phyloP scores from a whole-genome alignment of 345 rosid species.

The Viola odorata region DNA sequence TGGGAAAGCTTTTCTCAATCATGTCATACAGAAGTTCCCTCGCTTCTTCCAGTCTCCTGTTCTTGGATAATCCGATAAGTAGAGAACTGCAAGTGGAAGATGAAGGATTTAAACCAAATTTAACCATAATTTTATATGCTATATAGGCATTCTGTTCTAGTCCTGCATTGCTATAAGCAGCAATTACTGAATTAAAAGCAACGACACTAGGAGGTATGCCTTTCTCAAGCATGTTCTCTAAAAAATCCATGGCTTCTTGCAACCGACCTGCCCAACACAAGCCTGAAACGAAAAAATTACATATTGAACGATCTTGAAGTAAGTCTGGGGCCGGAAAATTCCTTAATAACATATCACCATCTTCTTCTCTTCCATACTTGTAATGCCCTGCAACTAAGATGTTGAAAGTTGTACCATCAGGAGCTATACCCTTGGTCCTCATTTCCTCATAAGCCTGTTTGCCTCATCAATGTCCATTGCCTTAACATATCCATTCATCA shows the following conservation, averaged over 20 bases:
- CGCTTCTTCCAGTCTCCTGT: constrained; percentile 48
- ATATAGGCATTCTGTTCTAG: constrained; percentile 44
- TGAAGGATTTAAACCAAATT: constrained; percentile 46
- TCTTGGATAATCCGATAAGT: constrained; percentile 56
- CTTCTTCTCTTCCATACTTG: constrained; percentile 51
- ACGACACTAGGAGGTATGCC: constrained; percentile 48
- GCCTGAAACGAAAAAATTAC: constrained; percentile 51
- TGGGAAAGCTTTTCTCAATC: constrained; percentile 43
- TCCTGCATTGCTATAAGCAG: constrained; percentile 52
- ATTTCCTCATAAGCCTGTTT: constrained; percentile 50
- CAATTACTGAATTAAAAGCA: constrained; percentile 62
- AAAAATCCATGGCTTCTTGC: constrained; percentile 44
- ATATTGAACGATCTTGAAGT: constrained; percentile 33
- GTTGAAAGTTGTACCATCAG: constrained; percentile 64
- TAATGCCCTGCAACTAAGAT: constrained; percentile 54
- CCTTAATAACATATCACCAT: constrained; percentile 42
- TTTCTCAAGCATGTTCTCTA: constrained; percentile 48
- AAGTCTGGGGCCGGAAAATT: constrained; percentile 31
- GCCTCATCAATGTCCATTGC: constrained; percentile 54
- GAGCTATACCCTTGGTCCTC: constrained; percentile 44
- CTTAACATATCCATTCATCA: constrained; percentile 66
- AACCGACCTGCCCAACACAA: constrained; percentile 61
- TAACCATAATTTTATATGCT: constrained; percentile 42
- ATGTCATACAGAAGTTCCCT: constrained; percentile 43
- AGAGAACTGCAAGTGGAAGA: constrained; percentile 57